Evolutionary conservation across 441 rosid genomes (phyloP), one percentile per base, ranked within the genome.

Genomic region (Biscutella laevigata): DNA sequence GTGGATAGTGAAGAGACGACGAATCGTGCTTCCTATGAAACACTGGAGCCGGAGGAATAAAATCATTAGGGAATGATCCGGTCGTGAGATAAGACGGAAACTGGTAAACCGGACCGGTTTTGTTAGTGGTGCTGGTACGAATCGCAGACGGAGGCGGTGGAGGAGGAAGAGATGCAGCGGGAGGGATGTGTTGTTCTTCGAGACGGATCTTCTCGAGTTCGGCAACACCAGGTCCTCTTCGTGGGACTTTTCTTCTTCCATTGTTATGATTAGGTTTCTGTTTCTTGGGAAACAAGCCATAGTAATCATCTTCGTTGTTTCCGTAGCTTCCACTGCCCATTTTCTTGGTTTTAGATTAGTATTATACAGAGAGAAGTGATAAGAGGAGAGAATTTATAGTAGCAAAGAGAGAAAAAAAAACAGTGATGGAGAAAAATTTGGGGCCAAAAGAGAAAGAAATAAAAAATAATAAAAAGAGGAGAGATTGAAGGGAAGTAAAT

Each of bases 151-250:
- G 38, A 7, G 48, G 24, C 0, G 76, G 73, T 14, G 60, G 28
- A 10, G 40, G 44, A 11, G 68, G 38, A 7, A 45, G 24, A 6
- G 62, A 58, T 41, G 54, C 12, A 39, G 35, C 4, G 6, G 68
- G 12, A 17, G 63, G 64, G 27, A 58, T 54, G 37, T 71, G 68
- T 25, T 49, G 65, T 53, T 81, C 83, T 59, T 77, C 83, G 10
- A 82, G 70, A 71, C 83, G 72, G 38, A 84, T 84, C 83, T 81
- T 84, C 63, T 84, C 94, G 12, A 84, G 71, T 45, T 84, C 88
- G 0, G 94, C 94, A 17, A 84, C 88, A 26, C 94, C 88, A 14
- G 88, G 94, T 1, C 94, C 94, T 73, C 94, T 64, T 28, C 75
- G 63, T 0, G 82, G 82, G 1, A 77, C 72, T 57, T 10, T 65